Evolutionary conservation across 768 basidiomycete species (phyloP), one percentile per base, ranked within the genome.

Genomic region (Tylopilus cervinicoccineus): DNA sequence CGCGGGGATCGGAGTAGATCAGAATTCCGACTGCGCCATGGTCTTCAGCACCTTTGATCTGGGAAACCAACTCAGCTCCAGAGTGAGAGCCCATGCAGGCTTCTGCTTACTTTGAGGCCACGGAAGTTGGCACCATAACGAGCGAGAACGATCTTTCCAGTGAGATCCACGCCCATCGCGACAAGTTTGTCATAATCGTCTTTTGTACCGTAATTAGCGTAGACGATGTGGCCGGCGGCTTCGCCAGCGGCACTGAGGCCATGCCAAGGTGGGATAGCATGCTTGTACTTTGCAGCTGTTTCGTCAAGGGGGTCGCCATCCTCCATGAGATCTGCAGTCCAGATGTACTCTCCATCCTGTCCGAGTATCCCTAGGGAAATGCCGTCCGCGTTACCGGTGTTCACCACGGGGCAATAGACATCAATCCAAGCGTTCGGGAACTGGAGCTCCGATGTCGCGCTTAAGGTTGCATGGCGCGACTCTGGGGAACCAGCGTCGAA

Each of bases 401-500:
- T 91, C 71, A 95, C 70, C 34, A 93, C 74, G 2, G 94, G 93
- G 66, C 87, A 95, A 66, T 98, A 96, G 31, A 78, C 76, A 55
- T 92, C 88, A 50, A 92, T 81, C 90, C 90, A 93, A 48, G 84
- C 88, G 1, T 70, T 76, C 3, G 86, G 85, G 22, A 63, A 66
- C 26, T 58, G 67, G 32, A 76, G 69, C 5, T 70, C 70, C 23
- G 72, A 63, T 0, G 80, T 78, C 34, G 81, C 70, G 17, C 66
- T 63, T 14, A 87, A 71, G 0, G 88, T 91, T 5, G 87, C 80
- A 38, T 78, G 73, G 44, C 83, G 83, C 26, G 87, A 88, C 44
- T 76, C 72, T 10, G 68, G 60, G 26, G 86, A 76, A 5, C 92
- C 91, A 17, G 89, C 88, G 19, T 80, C 69, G 60, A 77, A 92